A percentile compares a stretch with the other conserved stretches of the same genome.
Conservation (phyloP, 768 basidiomycete genomes). For the Collybia nuda region DNA sequence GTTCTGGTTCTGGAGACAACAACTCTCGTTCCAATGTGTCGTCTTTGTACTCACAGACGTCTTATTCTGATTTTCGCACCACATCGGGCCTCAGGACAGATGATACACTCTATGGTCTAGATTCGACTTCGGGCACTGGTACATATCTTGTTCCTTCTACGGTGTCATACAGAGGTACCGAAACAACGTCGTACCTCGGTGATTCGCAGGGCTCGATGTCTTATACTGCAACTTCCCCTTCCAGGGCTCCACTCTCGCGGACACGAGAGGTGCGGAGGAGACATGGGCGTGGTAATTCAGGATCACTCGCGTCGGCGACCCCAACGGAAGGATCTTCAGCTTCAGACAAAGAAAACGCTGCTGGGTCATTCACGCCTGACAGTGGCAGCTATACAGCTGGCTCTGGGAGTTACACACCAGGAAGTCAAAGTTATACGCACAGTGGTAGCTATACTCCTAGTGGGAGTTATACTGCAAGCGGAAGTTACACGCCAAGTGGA, state of each 20-base stretch:
- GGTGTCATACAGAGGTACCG: slow-evolving; percentile 48
- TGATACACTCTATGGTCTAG: slow-evolving; percentile 23
- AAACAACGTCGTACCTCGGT: slow-evolving; percentile 55
- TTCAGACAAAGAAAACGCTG: slow-evolving; percentile 61
- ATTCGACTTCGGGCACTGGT: slow-evolving; percentile 28
- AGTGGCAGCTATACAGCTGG: slow-evolving; percentile 26
- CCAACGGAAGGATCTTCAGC: slow-evolving; percentile 40
- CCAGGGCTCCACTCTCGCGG: slow-evolving; percentile 51
- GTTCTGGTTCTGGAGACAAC: slow-evolving; percentile 23
- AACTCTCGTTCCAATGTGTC: slow-evolving; percentile 23
- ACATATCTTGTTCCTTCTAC: slow-evolving; percentile 52
- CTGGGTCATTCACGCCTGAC: slow-evolving; percentile 14
- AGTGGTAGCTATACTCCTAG: slow-evolving; percentile 5
- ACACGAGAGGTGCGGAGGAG: slow-evolving; percentile 58
- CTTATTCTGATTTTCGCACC: slow-evolving; percentile 24
- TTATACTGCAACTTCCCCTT: slow-evolving; percentile 46
- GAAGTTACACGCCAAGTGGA: slow-evolving; percentile 15
- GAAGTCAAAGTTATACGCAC: slow-evolving; percentile 13
- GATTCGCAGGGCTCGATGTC: slow-evolving; percentile 47
- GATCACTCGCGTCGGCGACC: slow-evolving; percentile 41
- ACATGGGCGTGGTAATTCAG: slow-evolving; percentile 37
- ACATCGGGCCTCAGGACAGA: slow-evolving; percentile 28
- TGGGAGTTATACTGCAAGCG: slow-evolving; percentile 10
- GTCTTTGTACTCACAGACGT: slow-evolving; percentile 35
- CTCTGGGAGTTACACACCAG: slow-evolving; percentile 13